Evolutionary conservation across 2,329 filamentous ascomycete species (phyloP).

Genomic region (Xenoacremonium recifei): DNA sequence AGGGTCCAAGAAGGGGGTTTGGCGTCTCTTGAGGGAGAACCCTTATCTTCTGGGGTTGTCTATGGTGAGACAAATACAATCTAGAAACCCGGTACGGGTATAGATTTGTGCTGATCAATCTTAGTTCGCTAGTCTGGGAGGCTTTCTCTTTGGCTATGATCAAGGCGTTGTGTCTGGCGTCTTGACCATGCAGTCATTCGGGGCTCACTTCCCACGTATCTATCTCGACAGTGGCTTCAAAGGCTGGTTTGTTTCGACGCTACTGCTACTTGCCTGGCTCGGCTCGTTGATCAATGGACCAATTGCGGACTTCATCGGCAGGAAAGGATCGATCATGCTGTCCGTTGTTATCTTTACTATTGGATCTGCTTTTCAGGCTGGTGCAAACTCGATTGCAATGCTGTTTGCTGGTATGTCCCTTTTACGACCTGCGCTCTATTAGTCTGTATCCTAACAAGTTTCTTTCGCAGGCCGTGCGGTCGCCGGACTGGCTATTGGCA

Average conservation of each 20-base stretch:
- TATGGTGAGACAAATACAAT: slow-evolving; percentile 28
- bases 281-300: slow-evolving; percentile 45
- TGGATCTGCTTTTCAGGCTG: slow-evolving; percentile 44
- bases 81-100: not conserved
- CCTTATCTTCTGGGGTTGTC: slow-evolving; percentile 45
- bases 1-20: slow-evolving; percentile 21
- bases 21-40: slow-evolving; percentile 33
- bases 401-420: slow-evolving; percentile 34
- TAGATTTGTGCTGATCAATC: not conserved
- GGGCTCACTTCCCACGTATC: slow-evolving; percentile 28
- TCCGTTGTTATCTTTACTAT: slow-evolving; percentile 37
- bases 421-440: not conserved
- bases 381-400: slow-evolving; percentile 37
- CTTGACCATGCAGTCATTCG: slow-evolving; percentile 45
- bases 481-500: slow-evolving; percentile 44
- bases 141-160: slow-evolving; percentile 49
- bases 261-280: slow-evolving; percentile 47
- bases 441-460: not conserved
- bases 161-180: slow-evolving; percentile 49
- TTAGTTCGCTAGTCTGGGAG: slow-evolving; percentile 34
- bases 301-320: slow-evolving; percentile 32
- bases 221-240: slow-evolving; percentile 45
- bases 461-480: slow-evolving; percentile 37
- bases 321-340: slow-evolving; percentile 35
- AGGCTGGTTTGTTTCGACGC: slow-evolving; percentile 51